These are phyloP conservation scores for Hymenoscyphus fructigenus DNA, from an alignment of 2,329 filamentous ascomycete genomes.

Conservation along the genomic window DNA sequence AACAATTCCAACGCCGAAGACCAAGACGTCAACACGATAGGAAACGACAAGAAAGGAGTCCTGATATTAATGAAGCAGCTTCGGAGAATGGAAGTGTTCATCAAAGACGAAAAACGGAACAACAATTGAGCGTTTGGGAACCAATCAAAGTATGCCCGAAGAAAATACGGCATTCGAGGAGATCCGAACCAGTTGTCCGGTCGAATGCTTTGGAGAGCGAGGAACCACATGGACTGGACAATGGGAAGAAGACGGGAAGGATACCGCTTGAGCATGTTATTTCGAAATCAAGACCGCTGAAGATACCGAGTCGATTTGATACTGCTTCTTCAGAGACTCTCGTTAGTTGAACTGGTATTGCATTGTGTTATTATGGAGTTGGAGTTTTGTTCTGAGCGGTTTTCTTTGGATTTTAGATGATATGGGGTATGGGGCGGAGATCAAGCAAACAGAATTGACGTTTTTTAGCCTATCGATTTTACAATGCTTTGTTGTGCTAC, in stretches of 20 bases:
- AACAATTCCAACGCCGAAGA: background rate
- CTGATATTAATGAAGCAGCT: background rate
- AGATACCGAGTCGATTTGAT: background rate
- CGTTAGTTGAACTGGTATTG: background rate
- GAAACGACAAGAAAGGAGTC: background rate
- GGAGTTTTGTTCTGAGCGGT: background rate
- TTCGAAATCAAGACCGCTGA: background rate
- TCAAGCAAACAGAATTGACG: slow-evolving; percentile 6
- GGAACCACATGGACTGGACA: background rate
- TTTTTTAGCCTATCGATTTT: background rate
- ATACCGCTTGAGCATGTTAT: background rate
- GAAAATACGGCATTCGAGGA: background rate
- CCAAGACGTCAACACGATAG: background rate
- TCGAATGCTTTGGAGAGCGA: background rate
- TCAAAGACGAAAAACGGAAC: background rate
- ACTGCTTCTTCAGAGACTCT: background rate
- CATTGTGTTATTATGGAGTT: background rate
- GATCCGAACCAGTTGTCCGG: background rate
- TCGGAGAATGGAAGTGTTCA: background rate
- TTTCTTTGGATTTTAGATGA: background rate
- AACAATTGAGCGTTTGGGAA: background rate
- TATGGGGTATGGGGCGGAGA: background rate
- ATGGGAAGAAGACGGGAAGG: background rate
- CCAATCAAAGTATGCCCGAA: background rate
- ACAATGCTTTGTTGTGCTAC: background rate